Evolutionary conservation across 495 filamentous ascomycete species (phyloP), one percentile per base, ranked within the genome.

Genomic region (Lasiosphaeriaceae sp.): DNA sequence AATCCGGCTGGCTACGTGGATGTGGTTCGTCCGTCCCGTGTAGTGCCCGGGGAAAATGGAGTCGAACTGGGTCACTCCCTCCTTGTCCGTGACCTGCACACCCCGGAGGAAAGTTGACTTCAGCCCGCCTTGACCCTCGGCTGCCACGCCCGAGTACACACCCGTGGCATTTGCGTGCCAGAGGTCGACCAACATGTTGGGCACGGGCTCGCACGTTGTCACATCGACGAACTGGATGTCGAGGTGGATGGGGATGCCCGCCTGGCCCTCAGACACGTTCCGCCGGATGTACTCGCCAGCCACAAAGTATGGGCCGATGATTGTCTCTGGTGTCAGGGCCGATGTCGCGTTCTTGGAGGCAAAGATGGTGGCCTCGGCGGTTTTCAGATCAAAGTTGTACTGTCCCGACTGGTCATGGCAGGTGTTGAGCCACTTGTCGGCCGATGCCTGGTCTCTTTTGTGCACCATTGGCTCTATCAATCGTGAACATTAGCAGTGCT

Each of bases 151-250:
- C 23, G 77, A 77, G 68, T 85, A 85, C 20, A 84, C 79, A 54
- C 81, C 80, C 55, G 71, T 68, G 8, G 61, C 31, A 37, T 69
- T 71, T 60, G 62, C 68, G 56, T 71, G 77, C 83, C 84, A 86
- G 37, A 84, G 63, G 57, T 88, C 86, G 45, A 85, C 66, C 54
- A 80, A 86, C 47, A 81, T 68, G 45, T 78, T 69, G 0, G 77
- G 70, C 11, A 86, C 64, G 1, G 82, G 78, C 26, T 83, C 67
- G 71, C 82, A 87, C 44, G 78, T 83, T 26, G 77, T 74, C 45
- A 69, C 73, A 64, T 86, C 79, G 56, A 86, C 73, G 35, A 87
- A 59, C 60, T 84, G 81, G 63, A 86, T 72, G 58, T 87, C 85
- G 49, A 86, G 69, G 54, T 77, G 76, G 9, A 85, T 70, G 9